A percentile compares a stretch with the other conserved stretches of the same genome.
Evolutionary conservation across 495 filamentous ascomycete species (phyloP).

Genomic region (Lepidopterella palustris): DNA sequence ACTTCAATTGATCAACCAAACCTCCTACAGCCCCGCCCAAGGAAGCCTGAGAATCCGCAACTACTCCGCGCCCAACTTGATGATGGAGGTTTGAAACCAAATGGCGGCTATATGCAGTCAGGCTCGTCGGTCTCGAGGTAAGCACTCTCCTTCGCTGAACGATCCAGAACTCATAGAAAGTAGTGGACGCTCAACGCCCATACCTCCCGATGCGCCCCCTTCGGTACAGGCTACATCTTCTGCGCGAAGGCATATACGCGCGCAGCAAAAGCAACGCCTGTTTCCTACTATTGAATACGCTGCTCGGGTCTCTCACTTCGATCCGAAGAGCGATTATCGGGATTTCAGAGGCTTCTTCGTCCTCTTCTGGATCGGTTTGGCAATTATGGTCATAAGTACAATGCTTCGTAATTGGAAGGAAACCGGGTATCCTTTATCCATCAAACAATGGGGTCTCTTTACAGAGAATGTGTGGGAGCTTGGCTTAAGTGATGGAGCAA

Average conservation of each 20-base stretch:
- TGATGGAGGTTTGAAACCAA: slow-evolving; percentile 10
- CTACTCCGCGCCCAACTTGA: slow-evolving; percentile 18
- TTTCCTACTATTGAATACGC: slow-evolving; percentile 96
- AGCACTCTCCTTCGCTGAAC: background rate
- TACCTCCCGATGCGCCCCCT: slow-evolving; percentile 85
- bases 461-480: slow-evolving; percentile 82
- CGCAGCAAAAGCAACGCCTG: slow-evolving; percentile 70
- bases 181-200: slow-evolving; percentile 82
- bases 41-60: slow-evolving; percentile 17
- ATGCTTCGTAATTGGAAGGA: slow-evolving; percentile 89
- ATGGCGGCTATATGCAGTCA: slow-evolving; percentile 9
- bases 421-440: slow-evolving; percentile 75
- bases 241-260: slow-evolving; percentile 77
- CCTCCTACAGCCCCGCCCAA: slow-evolving; percentile 19
- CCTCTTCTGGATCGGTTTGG: slow-evolving; percentile 92
- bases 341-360: slow-evolving; percentile 97
- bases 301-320: slow-evolving; percentile 92
- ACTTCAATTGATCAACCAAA: slow-evolving; percentile 20
- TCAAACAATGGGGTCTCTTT: slow-evolving; percentile 81
- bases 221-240: slow-evolving; percentile 79
- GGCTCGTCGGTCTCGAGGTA: slow-evolving; percentile 24
- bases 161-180: background rate
- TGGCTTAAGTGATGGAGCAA: slow-evolving; percentile 71
- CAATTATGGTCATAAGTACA: slow-evolving; percentile 93
- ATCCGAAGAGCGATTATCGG: slow-evolving; percentile 81